These are phyloP conservation scores for Hymenochaete sp. DNA, from an alignment of 1,284 basidiomycete genomes.

Conservation along the genomic window DNA sequence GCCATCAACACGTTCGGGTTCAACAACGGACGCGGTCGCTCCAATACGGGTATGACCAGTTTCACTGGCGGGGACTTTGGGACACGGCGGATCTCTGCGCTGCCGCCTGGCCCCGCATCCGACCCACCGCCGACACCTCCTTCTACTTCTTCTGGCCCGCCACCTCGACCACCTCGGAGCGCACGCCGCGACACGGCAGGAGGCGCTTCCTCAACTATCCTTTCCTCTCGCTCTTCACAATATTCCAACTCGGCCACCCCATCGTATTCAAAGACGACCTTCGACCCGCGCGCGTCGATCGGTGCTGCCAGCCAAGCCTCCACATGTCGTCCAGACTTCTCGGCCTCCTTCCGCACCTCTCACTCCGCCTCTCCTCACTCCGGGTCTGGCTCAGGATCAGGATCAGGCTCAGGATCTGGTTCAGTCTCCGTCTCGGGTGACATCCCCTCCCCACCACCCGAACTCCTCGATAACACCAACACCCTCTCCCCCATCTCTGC, in stretches of 20 bases:
- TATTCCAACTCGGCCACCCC: conserved; percentile 5
- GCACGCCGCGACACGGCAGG: conserved; percentile 15
- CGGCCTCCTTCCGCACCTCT: conserved; percentile 18
- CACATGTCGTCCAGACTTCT: conserved; percentile 21
- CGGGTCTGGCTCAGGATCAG: too few species aligned
- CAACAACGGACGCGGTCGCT: conserved; percentile 6
- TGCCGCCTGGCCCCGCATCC: not conserved
- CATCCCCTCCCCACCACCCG: conserved; percentile 17
- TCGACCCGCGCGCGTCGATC: conserved; percentile 24
- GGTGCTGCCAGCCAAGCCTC: conserved; percentile 28
- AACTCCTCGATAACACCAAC: conserved; percentile 22
- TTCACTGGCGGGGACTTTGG: conserved; percentile 8
- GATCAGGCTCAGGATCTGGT: too few species aligned
- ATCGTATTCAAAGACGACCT: conserved; percentile 19
- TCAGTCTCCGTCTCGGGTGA: not conserved
- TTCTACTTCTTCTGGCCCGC: conserved; percentile 7
- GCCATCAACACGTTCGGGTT: conserved; percentile 26
- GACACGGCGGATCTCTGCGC: not conserved
- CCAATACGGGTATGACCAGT: conserved; percentile 1
- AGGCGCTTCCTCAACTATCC: conserved; percentile 5
- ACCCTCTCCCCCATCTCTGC: conserved; percentile 9
- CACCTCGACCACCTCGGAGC: conserved; percentile 14
- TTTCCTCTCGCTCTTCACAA: conserved; percentile 11
- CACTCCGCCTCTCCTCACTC: too few species aligned
- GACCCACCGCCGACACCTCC: not conserved